Percentiles rank a stretch among this genome's conserved stretches.
phyloP scores from a whole-genome alignment of 2,329 filamentous ascomycete species.

The Teratosphaeria gauchensis region DNA sequence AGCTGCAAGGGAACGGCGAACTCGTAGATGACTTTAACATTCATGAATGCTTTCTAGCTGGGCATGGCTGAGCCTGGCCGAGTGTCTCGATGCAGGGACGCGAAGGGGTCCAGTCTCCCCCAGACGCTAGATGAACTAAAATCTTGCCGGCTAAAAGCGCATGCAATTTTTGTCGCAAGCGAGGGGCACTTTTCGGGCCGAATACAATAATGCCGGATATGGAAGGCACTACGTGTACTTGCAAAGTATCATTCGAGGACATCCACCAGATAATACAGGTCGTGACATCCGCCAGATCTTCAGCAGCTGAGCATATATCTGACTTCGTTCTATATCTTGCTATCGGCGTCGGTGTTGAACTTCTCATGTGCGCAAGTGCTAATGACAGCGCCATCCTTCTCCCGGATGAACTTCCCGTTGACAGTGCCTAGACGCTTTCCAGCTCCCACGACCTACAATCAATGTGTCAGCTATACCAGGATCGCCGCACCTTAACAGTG shows the following conservation, averaged over 20 bases:
- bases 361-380: constrained; percentile 29
- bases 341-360: not conserved
- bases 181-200: too few relatives aligned
- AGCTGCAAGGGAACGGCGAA: not conserved
- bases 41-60: not conserved
- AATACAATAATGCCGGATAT: too few relatives aligned
- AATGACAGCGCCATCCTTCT: constrained; percentile 24
- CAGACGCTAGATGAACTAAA: not conserved
- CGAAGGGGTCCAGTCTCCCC: not conserved
- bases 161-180: too few relatives aligned
- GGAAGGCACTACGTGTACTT: too few relatives aligned
- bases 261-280: too few relatives aligned
- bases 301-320: not conserved
- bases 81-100: not conserved
- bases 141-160: not conserved
- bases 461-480: not conserved
- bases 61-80: not conserved
- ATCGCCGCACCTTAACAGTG: too few relatives aligned
- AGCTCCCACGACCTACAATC: constrained; percentile 26
- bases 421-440: constrained; percentile 33
- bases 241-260: too few relatives aligned
- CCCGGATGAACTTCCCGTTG: constrained; percentile 31
- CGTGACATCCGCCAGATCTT: not conserved
- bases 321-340: not conserved
- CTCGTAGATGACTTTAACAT: too few relatives aligned